Percentiles rank a stretch among this genome's conserved stretches.
Conservation (phyloP, 2,329 filamentous ascomycete species). For the Zarea fungicola region DNA sequence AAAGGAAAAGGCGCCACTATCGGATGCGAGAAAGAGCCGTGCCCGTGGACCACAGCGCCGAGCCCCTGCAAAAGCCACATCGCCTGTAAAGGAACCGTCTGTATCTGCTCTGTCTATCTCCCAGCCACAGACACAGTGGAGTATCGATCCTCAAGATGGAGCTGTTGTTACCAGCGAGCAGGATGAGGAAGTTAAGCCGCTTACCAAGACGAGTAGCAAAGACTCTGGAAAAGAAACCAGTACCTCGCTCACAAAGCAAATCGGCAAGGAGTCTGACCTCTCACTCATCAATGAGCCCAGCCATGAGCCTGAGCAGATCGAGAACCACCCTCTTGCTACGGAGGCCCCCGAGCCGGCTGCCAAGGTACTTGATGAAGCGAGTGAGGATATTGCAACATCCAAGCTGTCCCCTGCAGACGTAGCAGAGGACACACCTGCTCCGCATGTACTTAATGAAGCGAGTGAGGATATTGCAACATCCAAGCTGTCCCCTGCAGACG, state of each 20-base stretch:
- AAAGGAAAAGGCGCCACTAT: conserved; percentile 71
- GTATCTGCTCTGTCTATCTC: conserved; percentile 42
- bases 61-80: conserved; percentile 48
- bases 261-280: background rate
- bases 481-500: background rate
- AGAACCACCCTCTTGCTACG: background rate
- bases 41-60: conserved; percentile 82
- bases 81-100: conserved; percentile 23
- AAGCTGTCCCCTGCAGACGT: no score
- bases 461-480: background rate
- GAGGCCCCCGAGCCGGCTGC: background rate
- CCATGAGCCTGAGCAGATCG: background rate
- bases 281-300: background rate
- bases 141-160: conserved; percentile 47
- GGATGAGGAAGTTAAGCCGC: background rate
- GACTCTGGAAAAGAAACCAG: background rate
- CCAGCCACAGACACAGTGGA: conserved; percentile 43
- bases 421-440: no score
- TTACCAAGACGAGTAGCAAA: background rate
- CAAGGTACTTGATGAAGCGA: background rate
- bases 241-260: background rate
- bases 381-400: background rate
- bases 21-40: conserved; percentile 83
- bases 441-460: background rate
- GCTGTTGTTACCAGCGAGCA: background rate